Evolutionary conservation across 2,329 filamentous ascomycete genomes (phyloP).

Genomic region (Diaporthe ampelina): DNA sequence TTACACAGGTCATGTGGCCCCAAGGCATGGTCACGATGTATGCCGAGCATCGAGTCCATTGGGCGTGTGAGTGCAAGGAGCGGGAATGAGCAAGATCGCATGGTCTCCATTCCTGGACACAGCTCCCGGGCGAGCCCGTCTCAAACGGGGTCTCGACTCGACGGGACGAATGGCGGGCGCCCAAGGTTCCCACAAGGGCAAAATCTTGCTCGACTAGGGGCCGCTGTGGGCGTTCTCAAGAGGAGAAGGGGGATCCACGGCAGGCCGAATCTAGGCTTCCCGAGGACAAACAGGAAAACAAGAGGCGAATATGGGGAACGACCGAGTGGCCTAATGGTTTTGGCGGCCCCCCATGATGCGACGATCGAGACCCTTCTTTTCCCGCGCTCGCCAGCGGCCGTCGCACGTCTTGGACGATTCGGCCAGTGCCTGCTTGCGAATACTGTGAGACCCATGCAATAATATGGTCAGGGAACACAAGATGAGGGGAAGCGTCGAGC

Average conservation of each 20-base stretch:
- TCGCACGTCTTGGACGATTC: constrained; percentile 1
- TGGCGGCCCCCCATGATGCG: constrained; percentile 12
- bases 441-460: constrained; percentile 34
- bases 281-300: constrained; percentile 21
- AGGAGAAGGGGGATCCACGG: constrained; percentile 23
- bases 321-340: constrained; percentile 11
- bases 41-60: constrained; percentile 38
- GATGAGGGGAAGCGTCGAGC: constrained; percentile 40
- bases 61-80: constrained; percentile 35
- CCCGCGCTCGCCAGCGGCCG: constrained; percentile 13
- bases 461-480: constrained; percentile 38
- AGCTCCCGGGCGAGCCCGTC: constrained; percentile 40
- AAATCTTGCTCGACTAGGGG: constrained; percentile 34
- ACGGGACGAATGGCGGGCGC: constrained; percentile 23
- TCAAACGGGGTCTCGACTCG: constrained; percentile 20
- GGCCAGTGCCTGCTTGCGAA: constrained; percentile 14
- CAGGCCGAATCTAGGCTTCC: constrained; percentile 35
- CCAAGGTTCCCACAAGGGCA: constrained; percentile 38
- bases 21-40: constrained; percentile 40
- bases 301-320: constrained; percentile 19
- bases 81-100: constrained; percentile 34
- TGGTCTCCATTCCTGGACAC: constrained; percentile 22
- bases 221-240: constrained; percentile 18
- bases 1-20: constrained; percentile 41
- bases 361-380: constrained; percentile 29